Base-by-base conservation (phyloP, 768 basidiomycete genomes). In the Leucocoprinus sp. region DNA sequence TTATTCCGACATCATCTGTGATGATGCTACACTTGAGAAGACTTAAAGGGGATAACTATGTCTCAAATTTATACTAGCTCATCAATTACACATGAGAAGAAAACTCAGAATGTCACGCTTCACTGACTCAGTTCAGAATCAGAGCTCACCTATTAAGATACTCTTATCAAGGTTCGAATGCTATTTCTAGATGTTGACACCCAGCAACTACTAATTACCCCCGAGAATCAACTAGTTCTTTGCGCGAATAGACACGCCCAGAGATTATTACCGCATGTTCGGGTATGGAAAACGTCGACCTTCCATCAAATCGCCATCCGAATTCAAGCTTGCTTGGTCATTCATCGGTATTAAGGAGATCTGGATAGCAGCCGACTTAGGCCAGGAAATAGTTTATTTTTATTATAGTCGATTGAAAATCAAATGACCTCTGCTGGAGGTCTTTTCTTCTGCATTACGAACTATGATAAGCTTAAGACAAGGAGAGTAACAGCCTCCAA, bases 221-320 rank as follows among this genome's bases (percentile, higher is more conserved):
- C n/a, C n/a, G n/a, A n/a, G n/a, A n/a, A n/a, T n/a, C n/a, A n/a
- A n/a, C n/a, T n/a, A n/a, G n/a, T n/a, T n/a, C n/a, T n/a, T 28
- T 62, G 64, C 65, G 64, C 61, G 57, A 50, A 48, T 60, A 65
- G 59, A 55, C 55, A 48, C 54, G 50, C 52, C 59, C 62, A 62
- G n/a, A n/a, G n/a, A n/a, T n/a, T n/a, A n/a, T 59, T 58, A 62
- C 62, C 66, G 62, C 62, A 61, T 57, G 60, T 53, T 54, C 54
- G 37, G 15, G 8, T 29, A 46, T 39, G 28, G 37, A 37, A 50
- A 50, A 53, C 52, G 39, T 55, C 52, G 54, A 48, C 31, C 4
- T 43, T 43, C 44, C 45, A 37, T 47, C 41, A 45, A n/a, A n/a
- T n/a, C n/a, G n/a, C n/a, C n/a, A n/a, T n/a, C 52, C 41, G 40